Evolutionary conservation across 257 asterid genomes (phyloP).

Genomic region (Solanum megistacrolobum): DNA sequence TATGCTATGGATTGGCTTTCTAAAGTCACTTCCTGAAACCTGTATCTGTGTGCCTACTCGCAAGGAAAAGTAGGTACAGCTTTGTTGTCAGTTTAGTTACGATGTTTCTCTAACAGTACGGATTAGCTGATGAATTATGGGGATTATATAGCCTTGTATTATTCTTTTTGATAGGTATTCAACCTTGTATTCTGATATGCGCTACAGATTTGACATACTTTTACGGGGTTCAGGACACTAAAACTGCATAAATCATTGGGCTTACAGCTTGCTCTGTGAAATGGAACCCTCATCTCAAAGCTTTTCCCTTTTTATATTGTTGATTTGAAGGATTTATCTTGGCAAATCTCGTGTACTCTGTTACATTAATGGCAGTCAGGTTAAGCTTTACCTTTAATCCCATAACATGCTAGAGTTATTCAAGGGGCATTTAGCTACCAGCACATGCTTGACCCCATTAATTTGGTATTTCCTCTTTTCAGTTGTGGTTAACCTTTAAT

Average conservation of each 20-base stretch:
- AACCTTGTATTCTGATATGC: background rate
- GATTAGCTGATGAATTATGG: background rate
- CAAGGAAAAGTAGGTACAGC: background rate
- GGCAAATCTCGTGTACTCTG: background rate
- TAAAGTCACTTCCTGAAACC: background rate
- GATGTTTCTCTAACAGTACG: background rate
- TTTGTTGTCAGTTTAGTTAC: background rate
- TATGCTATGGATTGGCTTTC: background rate
- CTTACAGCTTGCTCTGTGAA: background rate
- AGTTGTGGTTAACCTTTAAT: background rate
- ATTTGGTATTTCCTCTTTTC: background rate
- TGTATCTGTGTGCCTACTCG: background rate
- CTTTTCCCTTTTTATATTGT: background rate
- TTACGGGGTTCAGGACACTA: background rate
- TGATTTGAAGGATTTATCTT: background rate
- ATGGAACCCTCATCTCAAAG: background rate
- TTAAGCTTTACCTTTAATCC: background rate
- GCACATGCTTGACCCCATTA: background rate
- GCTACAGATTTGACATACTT: background rate
- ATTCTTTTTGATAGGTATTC: background rate
- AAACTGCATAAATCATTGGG: background rate
- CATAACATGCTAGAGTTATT: background rate
- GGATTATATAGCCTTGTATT: background rate
- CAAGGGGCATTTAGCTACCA: background rate
- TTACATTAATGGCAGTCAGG: background rate